Evolutionary conservation across 257 asterid genomes (phyloP), one percentile per base, ranked within the genome.

Genomic region (Solanum sitiens): DNA sequence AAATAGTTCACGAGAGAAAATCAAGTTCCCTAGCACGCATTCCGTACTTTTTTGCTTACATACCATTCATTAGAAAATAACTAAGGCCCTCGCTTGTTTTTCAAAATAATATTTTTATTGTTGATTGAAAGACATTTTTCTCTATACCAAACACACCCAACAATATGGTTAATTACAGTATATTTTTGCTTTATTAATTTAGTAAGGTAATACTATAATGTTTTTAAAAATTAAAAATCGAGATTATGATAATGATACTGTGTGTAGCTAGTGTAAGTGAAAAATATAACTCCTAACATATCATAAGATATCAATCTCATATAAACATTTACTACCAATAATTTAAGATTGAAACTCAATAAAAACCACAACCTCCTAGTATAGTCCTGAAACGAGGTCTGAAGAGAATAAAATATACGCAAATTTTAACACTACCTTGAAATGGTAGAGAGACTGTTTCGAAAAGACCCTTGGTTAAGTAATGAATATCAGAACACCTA

Each of bases 81-180:
- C 4, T 56, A 18, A 56, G 11, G 18, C 2, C 4, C 0, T 18
- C 0, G 18, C 0, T 56, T 1, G 1, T 56, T 56, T 56, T 56
- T 18, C 2, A 2, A 56, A 18, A 56, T 18, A 18, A 56, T 56
- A 56, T 56, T 56, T 56, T 56, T 56, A 18, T 0, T 56, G 18
- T 56, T 18, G 1, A 50, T 2, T n/a, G 7, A 56, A 56, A 56
- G 7, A 7, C 1, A 3, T 18, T 56, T 56, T 3, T 0, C 65
- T 18, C 65, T 18, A 3, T 56, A 56, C 2, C 2, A 56, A 56
- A 56, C n/a, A 20, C 65, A 56, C n/a, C 4, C 1, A 50, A 50
- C 21, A 27, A 27, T 27, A 50, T 56, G n/a, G 2, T 56, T 56
- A 56, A 56, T 56, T 53, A 16, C 23, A 1, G 0, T 56, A 56